A percentile compares a stretch with the other conserved stretches of the same genome.
phyloP scores from a whole-genome alignment of 2,329 filamentous ascomycete genomes.

The Fusarium buxicola region DNA sequence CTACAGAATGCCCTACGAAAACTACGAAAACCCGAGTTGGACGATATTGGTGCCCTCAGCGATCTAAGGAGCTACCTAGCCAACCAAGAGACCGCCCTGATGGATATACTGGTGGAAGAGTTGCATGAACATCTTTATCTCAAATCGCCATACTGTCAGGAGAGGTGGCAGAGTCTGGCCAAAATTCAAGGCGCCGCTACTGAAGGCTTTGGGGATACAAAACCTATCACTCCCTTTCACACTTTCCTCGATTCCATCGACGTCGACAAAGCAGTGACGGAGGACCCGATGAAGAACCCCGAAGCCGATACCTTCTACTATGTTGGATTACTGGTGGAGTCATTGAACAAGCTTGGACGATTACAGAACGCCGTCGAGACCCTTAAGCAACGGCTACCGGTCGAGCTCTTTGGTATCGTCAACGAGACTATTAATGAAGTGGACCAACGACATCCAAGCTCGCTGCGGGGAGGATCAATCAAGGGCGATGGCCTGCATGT shows the following conservation, averaged over 20 bases:
- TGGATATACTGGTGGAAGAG: constrained; percentile 97
- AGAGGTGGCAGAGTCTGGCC: constrained; percentile 88
- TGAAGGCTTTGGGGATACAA: constrained; percentile 61
- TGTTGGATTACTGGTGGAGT: constrained; percentile 86
- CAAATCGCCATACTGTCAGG: constrained; percentile 97
- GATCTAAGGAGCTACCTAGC: constrained; percentile 89
- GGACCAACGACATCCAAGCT: constrained; percentile 90
- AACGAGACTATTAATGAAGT: constrained; percentile 96
- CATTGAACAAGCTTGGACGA: constrained; percentile 88
- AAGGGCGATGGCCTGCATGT: constrained; percentile 69
- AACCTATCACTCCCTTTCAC: constrained; percentile 66
- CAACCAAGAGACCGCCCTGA: constrained; percentile 91
- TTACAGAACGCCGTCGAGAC: constrained; percentile 88
- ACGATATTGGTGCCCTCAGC: constrained; percentile 87
- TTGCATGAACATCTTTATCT: constrained; percentile 97
- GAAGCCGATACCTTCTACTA: constrained; percentile 97
- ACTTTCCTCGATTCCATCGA: constrained; percentile 71
- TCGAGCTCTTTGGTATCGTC: constrained; percentile 93
- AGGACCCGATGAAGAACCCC: constrained; percentile 92
- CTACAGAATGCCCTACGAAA: constrained; percentile 87
- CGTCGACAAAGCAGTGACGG: constrained; percentile 71
- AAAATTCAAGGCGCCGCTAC: constrained; percentile 70
- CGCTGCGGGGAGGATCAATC: constrained; percentile 68
- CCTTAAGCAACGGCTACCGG: constrained; percentile 91
- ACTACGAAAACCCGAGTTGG: constrained; percentile 87